Percentiles rank a stretch among this genome's conserved stretches.
phyloP scores from a whole-genome alignment of 2,329 filamentous ascomycete species.

The Chaetomiaceae sp. region DNA sequence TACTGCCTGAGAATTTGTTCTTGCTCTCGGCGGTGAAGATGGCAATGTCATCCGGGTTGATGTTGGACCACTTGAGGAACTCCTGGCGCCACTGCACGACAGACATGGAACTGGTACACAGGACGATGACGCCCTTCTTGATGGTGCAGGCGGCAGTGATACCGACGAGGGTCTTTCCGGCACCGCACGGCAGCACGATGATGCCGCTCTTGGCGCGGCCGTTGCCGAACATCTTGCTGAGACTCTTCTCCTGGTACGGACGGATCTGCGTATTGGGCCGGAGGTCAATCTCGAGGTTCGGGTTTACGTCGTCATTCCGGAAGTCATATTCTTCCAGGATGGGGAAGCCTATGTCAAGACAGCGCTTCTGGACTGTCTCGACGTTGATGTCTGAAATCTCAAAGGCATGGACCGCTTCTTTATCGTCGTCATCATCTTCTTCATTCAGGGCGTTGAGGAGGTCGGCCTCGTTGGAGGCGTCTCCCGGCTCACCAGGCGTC shows the following conservation, averaged over 20 bases:
- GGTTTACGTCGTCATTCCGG: constrained; percentile 80
- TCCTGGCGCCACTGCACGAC: constrained; percentile 96
- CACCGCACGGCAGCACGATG: constrained; percentile 93
- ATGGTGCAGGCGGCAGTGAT: constrained; percentile 97
- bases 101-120: constrained; percentile 97
- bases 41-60: constrained; percentile 83
- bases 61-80: constrained; percentile 98
- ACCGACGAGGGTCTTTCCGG: constrained; percentile 95
- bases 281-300: constrained; percentile 89
- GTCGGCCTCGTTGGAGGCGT: constrained; percentile 55
- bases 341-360: constrained; percentile 78
- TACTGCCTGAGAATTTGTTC: constrained; percentile 74
- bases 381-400: constrained; percentile 80
- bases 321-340: constrained; percentile 98
- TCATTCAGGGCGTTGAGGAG: constrained; percentile 69
- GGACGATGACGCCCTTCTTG: constrained; percentile 91
- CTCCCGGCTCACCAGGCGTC: constrained; percentile 42
- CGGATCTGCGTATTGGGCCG: constrained; percentile 86
- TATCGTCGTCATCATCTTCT: constrained; percentile 71
- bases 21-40: constrained; percentile 95
- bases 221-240: constrained; percentile 99
- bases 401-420: constrained; percentile 87
- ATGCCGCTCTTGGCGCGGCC: constrained; percentile 95
- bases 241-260: constrained; percentile 92
- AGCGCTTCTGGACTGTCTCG: constrained; percentile 83